Base-by-base conservation (phyloP, 192 early-diverging fungal genomes). In the Phycomyces nitens region DNA sequence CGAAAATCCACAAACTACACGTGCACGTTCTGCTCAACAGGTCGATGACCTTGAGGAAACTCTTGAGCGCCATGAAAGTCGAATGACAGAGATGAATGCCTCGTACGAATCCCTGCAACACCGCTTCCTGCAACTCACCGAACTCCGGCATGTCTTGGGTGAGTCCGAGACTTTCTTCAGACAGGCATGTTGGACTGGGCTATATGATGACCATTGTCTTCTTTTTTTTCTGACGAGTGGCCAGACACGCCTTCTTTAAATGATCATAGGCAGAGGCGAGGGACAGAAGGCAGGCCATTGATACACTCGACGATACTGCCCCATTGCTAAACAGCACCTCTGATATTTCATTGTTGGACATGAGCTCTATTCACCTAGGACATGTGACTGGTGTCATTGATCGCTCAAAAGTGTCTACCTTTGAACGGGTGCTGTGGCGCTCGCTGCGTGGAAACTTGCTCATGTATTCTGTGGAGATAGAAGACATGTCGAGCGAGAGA, bases 381-480 rank as follows among this genome's bases (percentile, higher is more conserved):
- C 95, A 93, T 72, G 92, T 99, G 53, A 90, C 97, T 38, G 97
- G 97, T 26, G 97, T 99, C 16, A 94, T 99, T 60, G 80, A 90
- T 21, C 87, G 95, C 44, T 65, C 73, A 23, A 87, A 88, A 58
- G 86, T 95, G 71, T 83, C 82, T 40, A 94, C 89, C 11, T 97
- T 99, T 67, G 93, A 98, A 77, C 88, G 95, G 58, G 88, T 99
- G 58, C 87, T 99, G 52, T 99, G 96, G 91, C 88, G 97, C 56
- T 92, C 93, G 18, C 85, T 99, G 51, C 90, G 97, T 54, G 97
- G 97, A 22, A 99, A 99, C 77, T 76, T 99, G 64, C 96, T 89
- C 77, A 90, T 98, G 80, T 97, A 96, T 76, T 84, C 90, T 47
- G 92, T 93, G 3, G 96, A 97, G 66, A 97, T 99, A 66, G 94